Evolutionary conservation across 2,329 filamentous ascomycete species (phyloP).

Genomic region (Sclerotinia trifoliorum): DNA sequence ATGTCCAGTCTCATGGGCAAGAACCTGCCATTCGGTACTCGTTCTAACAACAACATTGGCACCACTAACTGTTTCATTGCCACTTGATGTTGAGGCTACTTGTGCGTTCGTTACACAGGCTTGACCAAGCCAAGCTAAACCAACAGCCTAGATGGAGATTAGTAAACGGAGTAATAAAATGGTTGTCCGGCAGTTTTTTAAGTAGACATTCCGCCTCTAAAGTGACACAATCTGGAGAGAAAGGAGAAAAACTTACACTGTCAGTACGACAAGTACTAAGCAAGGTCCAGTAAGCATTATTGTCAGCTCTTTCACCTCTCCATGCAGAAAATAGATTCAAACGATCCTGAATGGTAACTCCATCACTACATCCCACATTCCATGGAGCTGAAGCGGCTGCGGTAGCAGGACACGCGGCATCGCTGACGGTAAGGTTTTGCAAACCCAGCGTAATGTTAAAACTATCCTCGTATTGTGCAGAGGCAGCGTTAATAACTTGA

Average conservation of each 20-base stretch:
- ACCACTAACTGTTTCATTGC: constrained; percentile 72
- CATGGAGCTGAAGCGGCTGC: constrained; percentile 68
- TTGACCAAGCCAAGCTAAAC: constrained; percentile 89
- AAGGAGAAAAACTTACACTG: constrained; percentile 41
- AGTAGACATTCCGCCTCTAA: neutral
- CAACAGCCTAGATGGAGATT: constrained; percentile 59
- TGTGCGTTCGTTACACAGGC: constrained; percentile 66
- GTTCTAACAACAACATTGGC: constrained; percentile 89
- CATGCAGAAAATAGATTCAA: constrained; percentile 86
- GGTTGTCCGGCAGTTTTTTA: neutral
- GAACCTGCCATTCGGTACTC: constrained; percentile 86
- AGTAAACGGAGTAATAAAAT: neutral
- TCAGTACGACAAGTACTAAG: constrained; percentile 71
- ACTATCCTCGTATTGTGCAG: constrained; percentile 79
- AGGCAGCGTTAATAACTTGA: constrained; percentile 79
- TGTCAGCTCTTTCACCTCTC: constrained; percentile 75
- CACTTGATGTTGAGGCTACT: constrained; percentile 49
- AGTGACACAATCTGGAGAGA: neutral
- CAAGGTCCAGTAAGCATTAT: constrained; percentile 90
- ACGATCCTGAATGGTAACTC: constrained; percentile 68
- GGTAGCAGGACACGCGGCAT: constrained; percentile 69
- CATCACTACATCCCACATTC: constrained; percentile 73
- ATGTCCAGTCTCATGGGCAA: constrained; percentile 91
- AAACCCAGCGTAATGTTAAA: constrained; percentile 96
- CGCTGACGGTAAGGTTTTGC: constrained; percentile 77